Evolutionary conservation across 257 asterid species (phyloP).

Genomic region (Avicennia marina): DNA sequence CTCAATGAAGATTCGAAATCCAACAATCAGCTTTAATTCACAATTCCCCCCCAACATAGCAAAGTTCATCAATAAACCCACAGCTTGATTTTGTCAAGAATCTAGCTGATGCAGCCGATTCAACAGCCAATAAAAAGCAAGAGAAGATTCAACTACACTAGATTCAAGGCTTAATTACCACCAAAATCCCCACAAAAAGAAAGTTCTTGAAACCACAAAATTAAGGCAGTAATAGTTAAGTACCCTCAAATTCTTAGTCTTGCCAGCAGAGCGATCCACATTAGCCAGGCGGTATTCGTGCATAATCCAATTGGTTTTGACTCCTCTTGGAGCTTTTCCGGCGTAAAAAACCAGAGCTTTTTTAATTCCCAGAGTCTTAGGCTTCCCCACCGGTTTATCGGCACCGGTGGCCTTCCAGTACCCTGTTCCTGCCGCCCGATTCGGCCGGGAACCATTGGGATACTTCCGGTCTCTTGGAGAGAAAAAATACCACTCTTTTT

Average conservation of each 20-base stretch:
- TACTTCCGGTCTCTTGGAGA: constrained; percentile 56
- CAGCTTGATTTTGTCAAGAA: not conserved
- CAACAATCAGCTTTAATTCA: not conserved
- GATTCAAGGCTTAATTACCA: too few relatives aligned
- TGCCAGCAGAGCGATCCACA: constrained; percentile 55
- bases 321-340: constrained; percentile 56
- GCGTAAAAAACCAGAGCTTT: constrained; percentile 57
- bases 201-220: not conserved
- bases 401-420: constrained; percentile 66
- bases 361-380: constrained; percentile 41
- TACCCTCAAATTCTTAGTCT: constrained; percentile 41
- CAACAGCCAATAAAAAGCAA: not conserved
- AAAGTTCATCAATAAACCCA: too few relatives aligned
- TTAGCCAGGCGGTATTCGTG: constrained; percentile 54
- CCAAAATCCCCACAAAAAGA: not conserved
- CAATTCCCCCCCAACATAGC: not conserved
- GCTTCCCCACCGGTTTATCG: constrained; percentile 60
- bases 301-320: constrained; percentile 66
- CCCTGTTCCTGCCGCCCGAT: constrained; percentile 55
- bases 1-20: not conserved
- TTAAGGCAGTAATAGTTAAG: constrained; percentile 3
- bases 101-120: not conserved
- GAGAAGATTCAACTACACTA: too few relatives aligned
- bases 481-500: constrained; percentile 58
- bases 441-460: constrained; percentile 63